Evolutionary conservation across 2,329 filamentous ascomycete genomes (phyloP).

Genomic region (Paecilomyces fulvus): DNA sequence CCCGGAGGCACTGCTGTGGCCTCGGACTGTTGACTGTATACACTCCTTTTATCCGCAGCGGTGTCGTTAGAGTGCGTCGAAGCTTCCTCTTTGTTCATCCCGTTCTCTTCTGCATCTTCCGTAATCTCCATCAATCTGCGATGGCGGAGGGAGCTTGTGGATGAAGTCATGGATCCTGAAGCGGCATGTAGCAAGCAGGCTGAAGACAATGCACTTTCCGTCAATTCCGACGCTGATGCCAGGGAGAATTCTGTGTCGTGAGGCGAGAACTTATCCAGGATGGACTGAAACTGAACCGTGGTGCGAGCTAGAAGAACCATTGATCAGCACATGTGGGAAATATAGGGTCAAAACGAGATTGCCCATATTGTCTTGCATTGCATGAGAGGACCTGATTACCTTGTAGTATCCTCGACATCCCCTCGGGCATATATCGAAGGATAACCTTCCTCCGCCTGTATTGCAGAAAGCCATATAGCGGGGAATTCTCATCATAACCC

Average conservation of each 20-base stretch:
- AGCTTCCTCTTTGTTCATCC: conserved; percentile 47
- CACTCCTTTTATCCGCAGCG: conserved; percentile 6
- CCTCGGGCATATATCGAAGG: conserved; percentile 86
- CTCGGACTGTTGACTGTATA: conserved; percentile 23
- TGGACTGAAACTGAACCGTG: conserved; percentile 57
- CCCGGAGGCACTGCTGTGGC: conserved; percentile 25
- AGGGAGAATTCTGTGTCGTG: conserved; percentile 82
- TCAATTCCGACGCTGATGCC: conserved; percentile 64
- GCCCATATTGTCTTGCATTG: neutral
- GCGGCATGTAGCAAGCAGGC: conserved; percentile 85
- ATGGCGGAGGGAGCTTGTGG: conserved; percentile 67
- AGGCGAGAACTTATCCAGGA: conserved; percentile 63
- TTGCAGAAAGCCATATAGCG: conserved; percentile 83
- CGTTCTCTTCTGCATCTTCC: conserved; percentile 81
- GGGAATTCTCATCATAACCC: conserved; percentile 73
- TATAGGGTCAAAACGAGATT: neutral
- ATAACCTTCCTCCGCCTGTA: conserved; percentile 86
- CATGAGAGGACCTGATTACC: conserved; percentile 48
- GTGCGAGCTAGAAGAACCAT: conserved; percentile 58
- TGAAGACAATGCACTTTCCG: conserved; percentile 77
- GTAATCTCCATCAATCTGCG: conserved; percentile 81
- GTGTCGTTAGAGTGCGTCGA: conserved; percentile 14
- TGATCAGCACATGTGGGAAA: neutral
- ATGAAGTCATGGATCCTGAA: conserved; percentile 76
- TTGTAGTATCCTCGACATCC: conserved; percentile 83